phyloP scores from a whole-genome alignment of 306 rosid genomes.

The Begonia masoniana region DNA sequence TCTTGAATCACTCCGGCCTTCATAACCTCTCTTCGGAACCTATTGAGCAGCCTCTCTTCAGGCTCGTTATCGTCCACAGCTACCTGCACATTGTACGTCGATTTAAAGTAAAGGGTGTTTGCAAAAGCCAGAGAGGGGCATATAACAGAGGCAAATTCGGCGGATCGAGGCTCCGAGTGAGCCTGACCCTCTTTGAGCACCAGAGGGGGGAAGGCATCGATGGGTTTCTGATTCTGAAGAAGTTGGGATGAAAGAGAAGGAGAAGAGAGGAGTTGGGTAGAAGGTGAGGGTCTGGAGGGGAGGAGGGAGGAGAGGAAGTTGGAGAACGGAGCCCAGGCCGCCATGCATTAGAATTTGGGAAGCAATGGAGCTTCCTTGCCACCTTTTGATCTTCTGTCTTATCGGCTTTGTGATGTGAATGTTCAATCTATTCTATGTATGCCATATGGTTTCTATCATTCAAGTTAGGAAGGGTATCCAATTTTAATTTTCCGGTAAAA shows the following conservation, averaged over 20 bases:
- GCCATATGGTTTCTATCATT: no score
- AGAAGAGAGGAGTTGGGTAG: slow-evolving; percentile 19
- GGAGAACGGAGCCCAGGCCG: slow-evolving; percentile 47
- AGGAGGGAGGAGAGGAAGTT: slow-evolving; percentile 53
- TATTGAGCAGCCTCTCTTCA: slow-evolving; percentile 55
- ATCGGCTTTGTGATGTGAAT: no score
- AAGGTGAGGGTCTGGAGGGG: slow-evolving; percentile 41
- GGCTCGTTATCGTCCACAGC: slow-evolving; percentile 63
- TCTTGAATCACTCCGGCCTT: slow-evolving; percentile 73
- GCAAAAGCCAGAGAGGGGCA: slow-evolving; percentile 45
- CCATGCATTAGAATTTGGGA: slow-evolving; percentile 26
- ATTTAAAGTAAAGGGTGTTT: slow-evolving; percentile 31
- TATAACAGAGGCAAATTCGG: slow-evolving; percentile 35
- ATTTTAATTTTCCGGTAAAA: no score
- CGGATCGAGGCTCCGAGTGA: slow-evolving; percentile 11
- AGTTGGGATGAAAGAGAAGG: slow-evolving; percentile 6
- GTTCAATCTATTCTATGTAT: no score
- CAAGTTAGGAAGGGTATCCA: no score
- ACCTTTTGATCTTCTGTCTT: no score
- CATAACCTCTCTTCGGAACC: slow-evolving; percentile 77
- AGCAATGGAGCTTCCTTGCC: no score
- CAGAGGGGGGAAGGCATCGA: slow-evolving; percentile 11
- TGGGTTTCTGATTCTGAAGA: slow-evolving; percentile 14
- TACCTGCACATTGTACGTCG: slow-evolving; percentile 60
- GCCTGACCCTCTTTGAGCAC: slow-evolving; percentile 7